Base-by-base conservation (phyloP, 192 early-diverging fungal species). In the Linnemannia exigua region DNA sequence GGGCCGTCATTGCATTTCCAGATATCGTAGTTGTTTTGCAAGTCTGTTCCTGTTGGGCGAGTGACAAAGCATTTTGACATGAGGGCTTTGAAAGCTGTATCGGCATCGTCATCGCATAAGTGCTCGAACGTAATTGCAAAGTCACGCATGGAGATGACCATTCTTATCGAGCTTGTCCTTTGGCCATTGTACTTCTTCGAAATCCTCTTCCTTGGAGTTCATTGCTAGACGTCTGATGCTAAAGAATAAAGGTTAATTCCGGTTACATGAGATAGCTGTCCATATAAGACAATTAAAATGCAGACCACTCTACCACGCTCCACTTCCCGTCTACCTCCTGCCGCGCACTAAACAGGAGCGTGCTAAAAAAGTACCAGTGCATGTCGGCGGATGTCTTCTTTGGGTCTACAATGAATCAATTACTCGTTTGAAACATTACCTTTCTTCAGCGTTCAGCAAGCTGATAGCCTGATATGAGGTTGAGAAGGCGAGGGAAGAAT, bases 301-400 rank as follows among this genome's bases (percentile, higher is more conserved):
- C 70, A 72, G 70, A 79, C 52, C 69, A 79, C 69, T 79, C 77
- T 78, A 51, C 76, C 68, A 0, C 38, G 17, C 70, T 63, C 77
- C 77, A 79, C 77, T 25, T 72, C 67, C 77, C 77, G 77, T 72
- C 77, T 78, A 78, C 69, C 46, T 79, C 70, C 77, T 72, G 46
- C 77, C 70, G 70, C 77, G 77, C 35, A 79, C 70, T 79, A 72
- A 72, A 63, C 58, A 71, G 50, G 51, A 71, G 38, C 3, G 47
- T 72, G 71, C 71, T 72, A 72, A 51, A 48, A 72, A 72, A 79
- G 77, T 71, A 79, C 51, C 77, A 72, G 68, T 79, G 77, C 72
- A 72, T 72, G 68, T 72, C 36, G 50, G 77, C 28, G 52, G 69
- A 77, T 17, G 67, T 77, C 67, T 7, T 77, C 70, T 77, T 67